Evolutionary conservation across 2,329 filamentous ascomycete genomes (phyloP).

Genomic region (Ilyonectria mors-panacis): DNA sequence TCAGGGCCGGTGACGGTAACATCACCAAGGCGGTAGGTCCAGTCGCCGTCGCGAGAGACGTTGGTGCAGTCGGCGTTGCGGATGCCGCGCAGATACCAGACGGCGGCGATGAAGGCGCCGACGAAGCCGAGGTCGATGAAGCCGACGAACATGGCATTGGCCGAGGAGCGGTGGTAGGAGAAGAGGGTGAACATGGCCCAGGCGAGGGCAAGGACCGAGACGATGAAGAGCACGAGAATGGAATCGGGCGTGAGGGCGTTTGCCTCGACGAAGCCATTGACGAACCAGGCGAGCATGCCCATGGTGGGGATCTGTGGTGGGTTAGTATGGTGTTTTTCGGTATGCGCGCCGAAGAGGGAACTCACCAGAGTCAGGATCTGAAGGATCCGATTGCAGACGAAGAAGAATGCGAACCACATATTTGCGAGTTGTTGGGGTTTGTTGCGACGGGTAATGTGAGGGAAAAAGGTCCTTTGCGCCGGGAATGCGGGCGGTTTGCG

Average conservation of each 20-base stretch:
- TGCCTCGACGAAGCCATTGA: conserved; percentile 69
- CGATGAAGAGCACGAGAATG: conserved; percentile 78
- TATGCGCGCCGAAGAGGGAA: conserved; percentile 10
- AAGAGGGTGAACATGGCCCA: conserved; percentile 78
- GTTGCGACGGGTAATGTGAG: conserved; percentile 18
- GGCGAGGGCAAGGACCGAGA: conserved; percentile 72
- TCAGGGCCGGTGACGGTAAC: conserved; percentile 69
- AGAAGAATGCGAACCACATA: conserved; percentile 76
- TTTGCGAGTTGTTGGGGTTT: conserved; percentile 44
- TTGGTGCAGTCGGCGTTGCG: conserved; percentile 76
- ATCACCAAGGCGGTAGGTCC: conserved; percentile 73
- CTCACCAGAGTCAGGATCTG: conserved; percentile 76
- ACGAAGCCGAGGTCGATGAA: conserved; percentile 74
- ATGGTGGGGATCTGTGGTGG: conserved; percentile 70
- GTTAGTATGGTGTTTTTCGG: neutral
- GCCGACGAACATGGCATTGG: conserved; percentile 73
- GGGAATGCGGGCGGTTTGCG: neutral
- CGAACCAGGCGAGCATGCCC: conserved; percentile 78
- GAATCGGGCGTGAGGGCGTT: conserved; percentile 74
- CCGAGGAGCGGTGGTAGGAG: conserved; percentile 74
- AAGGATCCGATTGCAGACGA: conserved; percentile 73
- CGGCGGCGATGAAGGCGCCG: conserved; percentile 74
- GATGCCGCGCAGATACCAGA: conserved; percentile 73
- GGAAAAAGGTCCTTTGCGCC: neutral
- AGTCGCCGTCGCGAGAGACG: conserved; percentile 64